Conservation (phyloP, 2,329 filamentous ascomycete genomes). For the Chaetomium strumarium region DNA sequence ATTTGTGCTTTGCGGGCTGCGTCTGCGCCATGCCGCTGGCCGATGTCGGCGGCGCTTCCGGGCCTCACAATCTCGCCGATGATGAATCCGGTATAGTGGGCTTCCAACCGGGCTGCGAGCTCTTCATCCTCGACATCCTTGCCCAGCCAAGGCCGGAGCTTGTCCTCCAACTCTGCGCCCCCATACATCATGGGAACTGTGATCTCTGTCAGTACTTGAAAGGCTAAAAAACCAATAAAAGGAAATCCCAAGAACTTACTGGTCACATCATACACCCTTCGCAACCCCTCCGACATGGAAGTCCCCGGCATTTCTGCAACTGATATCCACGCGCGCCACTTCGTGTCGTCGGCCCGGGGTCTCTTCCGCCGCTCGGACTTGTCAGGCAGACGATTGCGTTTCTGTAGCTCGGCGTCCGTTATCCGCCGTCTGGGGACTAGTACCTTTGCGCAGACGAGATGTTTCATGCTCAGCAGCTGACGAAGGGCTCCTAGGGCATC, state of each 20-base stretch:
- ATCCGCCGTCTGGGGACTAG: background rate
- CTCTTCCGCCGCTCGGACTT: background rate
- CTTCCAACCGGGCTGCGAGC: background rate
- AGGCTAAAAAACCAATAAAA: background rate
- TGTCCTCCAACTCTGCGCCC: background rate
- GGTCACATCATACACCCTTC: constrained; percentile 8
- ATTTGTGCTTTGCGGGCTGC: background rate
- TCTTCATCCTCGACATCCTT: background rate
- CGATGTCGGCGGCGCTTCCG: background rate
- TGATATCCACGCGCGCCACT: constrained; percentile 3
- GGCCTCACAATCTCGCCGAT: background rate
- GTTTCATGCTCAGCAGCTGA: background rate
- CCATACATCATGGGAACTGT: constrained; percentile 6
- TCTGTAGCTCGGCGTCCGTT: background rate
- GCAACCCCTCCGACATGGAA: background rate
- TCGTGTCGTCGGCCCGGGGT: background rate
- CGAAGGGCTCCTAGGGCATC: background rate
- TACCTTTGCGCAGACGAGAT: constrained; percentile 8
- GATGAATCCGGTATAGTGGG: background rate
- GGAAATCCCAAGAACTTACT: background rate
- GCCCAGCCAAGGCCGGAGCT: constrained; percentile 1
- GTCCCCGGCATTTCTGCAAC: background rate
- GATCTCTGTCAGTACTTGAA: background rate
- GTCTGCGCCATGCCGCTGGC: background rate
- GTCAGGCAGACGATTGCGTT: background rate